phyloP scores from a whole-genome alignment of 352 stramenopile species.

The Globisporangium cylindrosporum region DNA sequence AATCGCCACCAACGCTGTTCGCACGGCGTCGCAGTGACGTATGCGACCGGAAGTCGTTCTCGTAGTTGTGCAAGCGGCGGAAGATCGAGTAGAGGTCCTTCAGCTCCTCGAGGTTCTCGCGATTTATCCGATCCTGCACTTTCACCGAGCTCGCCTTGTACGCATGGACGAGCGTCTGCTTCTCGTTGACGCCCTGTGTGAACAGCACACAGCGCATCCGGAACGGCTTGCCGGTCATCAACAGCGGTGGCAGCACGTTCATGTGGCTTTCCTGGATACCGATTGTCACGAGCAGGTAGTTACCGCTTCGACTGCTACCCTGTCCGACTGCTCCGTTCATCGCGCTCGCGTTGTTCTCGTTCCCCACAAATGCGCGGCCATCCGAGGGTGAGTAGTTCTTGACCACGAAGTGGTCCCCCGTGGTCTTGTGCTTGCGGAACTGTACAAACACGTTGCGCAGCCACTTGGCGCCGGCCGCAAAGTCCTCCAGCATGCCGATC shows the following conservation, averaged over 20 bases:
- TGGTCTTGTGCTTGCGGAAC: constrained; percentile 50
- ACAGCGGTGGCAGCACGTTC: constrained; percentile 39
- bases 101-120: constrained; percentile 70
- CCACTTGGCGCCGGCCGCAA: constrained; percentile 80
- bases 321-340: constrained; percentile 6
- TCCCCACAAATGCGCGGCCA: constrained; percentile 18
- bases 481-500: constrained; percentile 93
- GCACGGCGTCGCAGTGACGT: constrained; percentile 11
- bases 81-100: constrained; percentile 62
- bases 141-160: constrained; percentile 75
- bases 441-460: constrained; percentile 76
- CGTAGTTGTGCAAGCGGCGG: constrained; percentile 38
- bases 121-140: constrained; percentile 78
- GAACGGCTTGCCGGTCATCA: constrained; percentile 48
- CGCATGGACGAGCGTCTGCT: constrained; percentile 79
- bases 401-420: constrained; percentile 48
- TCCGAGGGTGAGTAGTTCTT: constrained; percentile 55
- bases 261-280: constrained; percentile 52
- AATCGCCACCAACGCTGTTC: constrained; percentile 17
- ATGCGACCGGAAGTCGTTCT: constrained; percentile 16
- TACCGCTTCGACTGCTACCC: constrained; percentile 11
- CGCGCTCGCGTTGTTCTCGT: constrained; percentile 14
- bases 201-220: constrained; percentile 71
- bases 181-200: constrained; percentile 82
- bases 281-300: constrained; percentile 65